Conservation (phyloP, 805 yeast genomes). For the Metschnikowia anglica region DNA sequence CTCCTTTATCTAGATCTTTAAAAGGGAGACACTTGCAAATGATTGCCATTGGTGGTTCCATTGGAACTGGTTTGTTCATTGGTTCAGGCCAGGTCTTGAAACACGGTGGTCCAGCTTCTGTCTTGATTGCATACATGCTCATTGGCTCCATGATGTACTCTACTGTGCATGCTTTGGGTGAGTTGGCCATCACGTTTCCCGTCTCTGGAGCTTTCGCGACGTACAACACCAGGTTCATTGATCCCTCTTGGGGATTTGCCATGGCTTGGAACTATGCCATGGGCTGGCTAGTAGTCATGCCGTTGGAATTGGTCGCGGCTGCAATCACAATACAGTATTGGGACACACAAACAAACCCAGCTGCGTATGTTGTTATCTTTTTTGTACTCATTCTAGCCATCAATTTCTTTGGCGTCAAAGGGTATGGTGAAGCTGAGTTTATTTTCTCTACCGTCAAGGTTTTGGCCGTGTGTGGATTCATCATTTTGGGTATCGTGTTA, state of each 20-base stretch:
- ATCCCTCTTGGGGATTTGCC: slow-evolving; percentile 68
- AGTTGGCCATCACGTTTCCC: slow-evolving; percentile 54
- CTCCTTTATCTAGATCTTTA: slow-evolving; percentile 56
- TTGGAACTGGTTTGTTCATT: slow-evolving; percentile 81
- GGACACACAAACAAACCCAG: slow-evolving; percentile 50
- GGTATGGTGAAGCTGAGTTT: slow-evolving; percentile 57
- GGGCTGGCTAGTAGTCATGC: slow-evolving; percentile 54
- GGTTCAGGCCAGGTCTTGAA: slow-evolving; percentile 64
- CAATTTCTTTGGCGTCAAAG: slow-evolving; percentile 20
- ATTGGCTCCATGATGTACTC: slow-evolving; percentile 33
- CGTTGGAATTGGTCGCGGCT: slow-evolving; percentile 65
- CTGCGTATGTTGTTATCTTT: slow-evolving; percentile 55
- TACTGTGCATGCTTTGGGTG: slow-evolving; percentile 46
- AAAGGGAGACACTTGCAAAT: slow-evolving; percentile 59
- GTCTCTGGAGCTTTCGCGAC: slow-evolving; percentile 51
- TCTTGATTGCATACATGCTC: slow-evolving; percentile 39
- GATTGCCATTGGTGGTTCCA: slow-evolving; percentile 82
- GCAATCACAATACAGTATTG: slow-evolving; percentile 56
- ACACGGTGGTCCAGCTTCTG: slow-evolving; percentile 70
- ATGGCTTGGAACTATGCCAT: slow-evolving; percentile 70
- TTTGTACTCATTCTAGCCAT: slow-evolving; percentile 44
- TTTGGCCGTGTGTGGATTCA: slow-evolving; percentile 57
- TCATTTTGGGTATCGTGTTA: slow-evolving; percentile 53
- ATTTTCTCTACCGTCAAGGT: slow-evolving; percentile 65
- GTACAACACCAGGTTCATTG: slow-evolving; percentile 62